A percentile compares a stretch with the other conserved stretches of the same genome.
Evolutionary conservation across 2,329 filamentous ascomycete species (phyloP).

Genomic region (Cladosporium sp.): DNA sequence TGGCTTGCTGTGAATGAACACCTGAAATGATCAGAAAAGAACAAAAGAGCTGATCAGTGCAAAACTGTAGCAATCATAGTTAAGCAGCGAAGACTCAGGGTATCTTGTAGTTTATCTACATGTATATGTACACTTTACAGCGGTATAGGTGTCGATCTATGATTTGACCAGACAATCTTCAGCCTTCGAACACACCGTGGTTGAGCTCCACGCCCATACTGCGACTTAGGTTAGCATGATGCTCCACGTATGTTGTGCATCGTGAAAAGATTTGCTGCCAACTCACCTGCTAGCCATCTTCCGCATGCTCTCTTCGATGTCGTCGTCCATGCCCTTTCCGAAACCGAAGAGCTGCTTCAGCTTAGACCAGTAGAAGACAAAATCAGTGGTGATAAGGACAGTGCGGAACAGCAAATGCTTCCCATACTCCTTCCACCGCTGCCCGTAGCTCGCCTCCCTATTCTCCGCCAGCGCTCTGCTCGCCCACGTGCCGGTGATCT

Average conservation of each 20-base stretch:
- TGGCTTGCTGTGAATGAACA: too few species aligned
- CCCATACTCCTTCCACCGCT: slow-evolving; percentile 64
- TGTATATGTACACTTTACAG: not conserved
- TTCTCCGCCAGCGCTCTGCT: slow-evolving; percentile 75
- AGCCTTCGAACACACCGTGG: slow-evolving; percentile 83
- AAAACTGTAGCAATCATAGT: too few species aligned
- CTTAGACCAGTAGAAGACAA: slow-evolving; percentile 77
- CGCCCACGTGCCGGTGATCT: slow-evolving; percentile 90
- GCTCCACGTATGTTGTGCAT: not conserved
- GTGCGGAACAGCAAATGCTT: slow-evolving; percentile 75
- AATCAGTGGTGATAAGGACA: slow-evolving; percentile 68
- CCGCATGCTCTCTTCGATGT: slow-evolving; percentile 82
- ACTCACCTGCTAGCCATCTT: slow-evolving; percentile 62
- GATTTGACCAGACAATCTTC: not conserved
- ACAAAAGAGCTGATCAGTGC: too few species aligned
- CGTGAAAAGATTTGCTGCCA: not conserved
- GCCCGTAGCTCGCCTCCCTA: slow-evolving; percentile 53
- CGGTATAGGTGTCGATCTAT: not conserved
- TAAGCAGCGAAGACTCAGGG: not conserved
- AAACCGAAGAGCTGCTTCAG: slow-evolving; percentile 68
- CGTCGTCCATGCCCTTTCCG: slow-evolving; percentile 87
- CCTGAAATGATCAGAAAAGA: too few species aligned
- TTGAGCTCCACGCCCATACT: slow-evolving; percentile 89
- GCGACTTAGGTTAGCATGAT: not conserved
- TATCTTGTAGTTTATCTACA: slow-evolving; percentile 1